Conservation (phyloP, 164 flowering plant genomes). For the Liriodendron chinense region DNA sequence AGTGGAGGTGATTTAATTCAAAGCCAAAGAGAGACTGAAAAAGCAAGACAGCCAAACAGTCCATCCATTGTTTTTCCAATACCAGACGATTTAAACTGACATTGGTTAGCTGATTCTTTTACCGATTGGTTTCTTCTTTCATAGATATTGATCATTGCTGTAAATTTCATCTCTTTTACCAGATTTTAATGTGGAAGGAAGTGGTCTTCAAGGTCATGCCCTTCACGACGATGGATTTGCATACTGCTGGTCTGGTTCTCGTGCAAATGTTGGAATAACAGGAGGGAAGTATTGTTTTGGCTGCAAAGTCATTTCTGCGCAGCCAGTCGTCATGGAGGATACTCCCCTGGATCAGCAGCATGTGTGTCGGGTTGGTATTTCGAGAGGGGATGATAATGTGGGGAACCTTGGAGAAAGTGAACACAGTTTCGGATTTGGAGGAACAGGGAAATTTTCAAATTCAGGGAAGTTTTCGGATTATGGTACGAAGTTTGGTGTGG, state of each 20-base stretch:
- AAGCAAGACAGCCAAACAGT: background rate
- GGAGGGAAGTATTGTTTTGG: conserved; percentile 65
- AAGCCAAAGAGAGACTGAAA: background rate
- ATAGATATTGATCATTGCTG: background rate
- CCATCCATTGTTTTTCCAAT: background rate
- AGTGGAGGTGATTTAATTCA: background rate
- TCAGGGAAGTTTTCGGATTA: conserved; percentile 41
- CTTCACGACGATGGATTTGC: conserved; percentile 56
- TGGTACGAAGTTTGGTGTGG: conserved; percentile 55
- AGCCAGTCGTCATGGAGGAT: conserved; percentile 57
- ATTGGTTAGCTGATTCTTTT: background rate
- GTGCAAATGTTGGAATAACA: conserved; percentile 50
- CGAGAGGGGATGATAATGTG: conserved; percentile 49
- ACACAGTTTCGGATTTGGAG: conserved; percentile 54
- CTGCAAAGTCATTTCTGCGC: conserved; percentile 50
- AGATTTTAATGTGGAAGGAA: conserved; percentile 56
- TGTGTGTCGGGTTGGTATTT: conserved; percentile 58
- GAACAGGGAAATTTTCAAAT: conserved; percentile 59
- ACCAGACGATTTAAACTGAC: background rate
- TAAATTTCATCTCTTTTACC: conserved; percentile 9
- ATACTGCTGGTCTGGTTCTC: conserved; percentile 78
- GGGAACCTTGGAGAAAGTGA: conserved; percentile 55
- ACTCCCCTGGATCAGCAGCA: conserved; percentile 49
- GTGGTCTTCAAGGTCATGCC: conserved; percentile 48
- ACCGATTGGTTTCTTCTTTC: background rate